phyloP scores from a whole-genome alignment of 345 rosid genomes.

The Hirschfeldia incana region DNA sequence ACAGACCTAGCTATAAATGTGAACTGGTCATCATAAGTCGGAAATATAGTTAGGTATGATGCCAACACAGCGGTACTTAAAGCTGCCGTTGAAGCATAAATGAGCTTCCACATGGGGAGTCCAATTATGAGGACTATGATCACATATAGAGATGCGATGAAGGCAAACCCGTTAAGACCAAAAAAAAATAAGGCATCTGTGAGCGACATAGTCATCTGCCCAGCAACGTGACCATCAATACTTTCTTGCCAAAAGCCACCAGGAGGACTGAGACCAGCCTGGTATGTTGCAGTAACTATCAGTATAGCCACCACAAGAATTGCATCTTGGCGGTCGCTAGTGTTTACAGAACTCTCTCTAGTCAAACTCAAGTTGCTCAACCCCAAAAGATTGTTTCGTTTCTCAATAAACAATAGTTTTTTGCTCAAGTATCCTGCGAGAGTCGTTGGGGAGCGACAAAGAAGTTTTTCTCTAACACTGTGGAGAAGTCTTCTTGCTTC shows the following conservation, averaged over 20 bases:
- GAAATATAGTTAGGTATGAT: neutral
- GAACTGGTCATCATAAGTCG: neutral
- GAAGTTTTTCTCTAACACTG: neutral
- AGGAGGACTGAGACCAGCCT: no score
- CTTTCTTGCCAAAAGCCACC: no score
- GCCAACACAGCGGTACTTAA: neutral
- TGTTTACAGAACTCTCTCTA: neutral
- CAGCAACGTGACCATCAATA: no score
- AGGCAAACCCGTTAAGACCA: no score
- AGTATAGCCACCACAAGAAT: neutral
- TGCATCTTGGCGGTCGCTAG: neutral
- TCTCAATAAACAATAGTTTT: neutral
- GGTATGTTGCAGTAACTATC: neutral
- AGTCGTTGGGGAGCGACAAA: neutral
- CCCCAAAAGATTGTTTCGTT: neutral
- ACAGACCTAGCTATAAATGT: neutral
- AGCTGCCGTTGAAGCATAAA: neutral
- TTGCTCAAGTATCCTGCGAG: neutral
- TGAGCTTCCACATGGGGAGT: neutral
- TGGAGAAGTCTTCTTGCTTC: neutral
- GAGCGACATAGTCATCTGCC: no score
- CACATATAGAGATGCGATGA: no score
- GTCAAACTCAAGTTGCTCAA: neutral
- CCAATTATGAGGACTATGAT: slow-evolving; percentile 23
- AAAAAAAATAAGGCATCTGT: no score